Evolutionary conservation across 495 filamentous ascomycete species (phyloP), one percentile per base, ranked within the genome.

Genomic region (Aspergillus conjunctus): DNA sequence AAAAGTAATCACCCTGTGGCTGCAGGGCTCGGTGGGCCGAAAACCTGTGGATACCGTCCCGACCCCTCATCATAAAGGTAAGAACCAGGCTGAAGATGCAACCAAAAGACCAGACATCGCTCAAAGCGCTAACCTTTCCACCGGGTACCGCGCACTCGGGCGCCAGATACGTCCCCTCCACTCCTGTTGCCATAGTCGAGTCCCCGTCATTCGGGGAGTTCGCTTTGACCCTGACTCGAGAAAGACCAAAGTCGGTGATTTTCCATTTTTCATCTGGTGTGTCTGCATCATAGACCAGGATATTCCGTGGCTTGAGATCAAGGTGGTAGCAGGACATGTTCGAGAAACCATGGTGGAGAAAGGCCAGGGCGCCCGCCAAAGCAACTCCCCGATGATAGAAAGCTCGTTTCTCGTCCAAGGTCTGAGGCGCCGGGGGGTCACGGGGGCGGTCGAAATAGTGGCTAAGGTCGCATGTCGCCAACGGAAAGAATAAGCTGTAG

Each of bases 221-320:
- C 12, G 11, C 32, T n/a, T 30, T 31, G 11, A 33, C 41, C 30
- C 59, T 62, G 4, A 70, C 61, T 17, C 53, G 44, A 2, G 71
- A 71, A 12, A 72, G 34, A 10, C 70, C 68, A 61, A 74, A 74
- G 51, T 74, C 71, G 7, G 70, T 63, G 18, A 74, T 67, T 56
- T 68, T 72, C 69, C 68, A 74, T 51, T 43, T 65, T 17, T 68
- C 67, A 12, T 49, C 56, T 4, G 56, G 46, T 8, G 52, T 37
- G 32, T 60, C 31, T 1, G 51, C 53, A 34, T 65, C 53, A 22
- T 53, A 63, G 3, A 80, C 65, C 0, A 80, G 72, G 22, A 80
- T 64, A 50, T 79, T 80, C n/a, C 75, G 71, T 2, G 77, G 77
- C 51, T 78, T 79, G 39, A 80, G 66, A 56, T 80, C 77, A 10